These are phyloP conservation scores for Isochrysis galbana DNA, from an alignment of 78 protist genomes.

Conservation along the genomic window DNA sequence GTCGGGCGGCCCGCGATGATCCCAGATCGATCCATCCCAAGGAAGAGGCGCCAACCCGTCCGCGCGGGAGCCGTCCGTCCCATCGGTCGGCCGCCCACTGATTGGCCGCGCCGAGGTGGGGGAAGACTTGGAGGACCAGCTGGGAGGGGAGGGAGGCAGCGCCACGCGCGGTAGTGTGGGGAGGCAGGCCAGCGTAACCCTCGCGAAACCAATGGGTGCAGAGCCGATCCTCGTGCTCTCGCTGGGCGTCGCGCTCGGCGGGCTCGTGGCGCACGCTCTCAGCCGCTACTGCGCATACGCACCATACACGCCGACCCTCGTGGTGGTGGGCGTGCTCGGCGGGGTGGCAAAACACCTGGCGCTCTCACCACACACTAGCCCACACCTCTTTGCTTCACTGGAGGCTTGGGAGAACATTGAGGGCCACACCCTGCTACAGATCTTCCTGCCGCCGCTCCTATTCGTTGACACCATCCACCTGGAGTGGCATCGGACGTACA, in stretches of 20 bases:
- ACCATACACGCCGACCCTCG: background rate
- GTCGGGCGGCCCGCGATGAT: too few relatives aligned
- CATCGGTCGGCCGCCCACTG: too few relatives aligned
- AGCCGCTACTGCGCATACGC: background rate
- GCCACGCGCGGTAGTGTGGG: too few relatives aligned
- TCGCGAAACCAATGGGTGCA: too few relatives aligned
- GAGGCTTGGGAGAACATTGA: background rate
- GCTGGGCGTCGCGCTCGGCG: background rate
- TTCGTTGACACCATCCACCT: background rate
- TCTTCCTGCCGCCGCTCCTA: slow-evolving; percentile 18
- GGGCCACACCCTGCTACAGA: background rate
- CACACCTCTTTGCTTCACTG: background rate
- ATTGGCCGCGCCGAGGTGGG: too few relatives aligned
- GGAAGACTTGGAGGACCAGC: too few relatives aligned
- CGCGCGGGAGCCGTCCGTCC: too few relatives aligned
- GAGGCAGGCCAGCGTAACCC: too few relatives aligned
- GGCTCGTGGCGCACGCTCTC: background rate
- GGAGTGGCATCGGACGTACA: slow-evolving; percentile 24
- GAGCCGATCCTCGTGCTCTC: background rate
- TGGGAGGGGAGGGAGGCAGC: too few relatives aligned
- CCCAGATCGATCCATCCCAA: too few relatives aligned
- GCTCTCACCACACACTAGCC: background rate
- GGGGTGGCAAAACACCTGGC: background rate
- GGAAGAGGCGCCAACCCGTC: too few relatives aligned
- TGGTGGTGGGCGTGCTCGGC: background rate